Evolutionary conservation across 192 early-diverging fungal genomes (phyloP), one percentile per base, ranked within the genome.

Genomic region (Diversispora epigaea): DNA sequence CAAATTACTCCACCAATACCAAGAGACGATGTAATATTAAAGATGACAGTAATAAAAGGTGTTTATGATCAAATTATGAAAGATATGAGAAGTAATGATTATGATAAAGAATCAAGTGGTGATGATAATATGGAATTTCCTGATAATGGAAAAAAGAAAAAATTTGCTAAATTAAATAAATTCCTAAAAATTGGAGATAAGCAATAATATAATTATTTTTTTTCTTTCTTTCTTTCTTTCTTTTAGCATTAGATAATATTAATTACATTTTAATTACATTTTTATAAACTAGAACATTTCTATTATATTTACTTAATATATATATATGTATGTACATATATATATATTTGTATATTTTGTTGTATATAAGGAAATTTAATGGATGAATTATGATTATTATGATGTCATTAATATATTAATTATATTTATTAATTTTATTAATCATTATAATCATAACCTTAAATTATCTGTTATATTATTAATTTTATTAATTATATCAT

Each of bases 1-100:
- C 12, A 50, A 19, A 10, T 70, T 47, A n/a, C 40, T 70, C n/a
- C 69, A 45, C 14, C 76, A 74, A 4, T 66, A 64, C 25, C 77
- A 54, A 19, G 70, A 47, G 32, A 77, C 17, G 82, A 83, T 68
- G 77, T 77, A 14, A 76, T 80, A 43, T 60, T 83, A 22, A 83
- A 83, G 64, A 83, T 83, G 75, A 77, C 79, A 12, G 77, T 83
- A 4, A 17, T 83, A 44, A 83, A 83, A 72, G 79, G 82, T 0
- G 78, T 83, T 47, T 83, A 83, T 62, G 82, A 83, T 56, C 82
- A 83, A 56, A 80, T 83, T 8, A 68, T 83, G 47, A 79, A 77
- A 49, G 78, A 83, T 19, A 75, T 80, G 77, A 52, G 70, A 8
- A 58, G 1, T 72, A 21, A 45, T 22, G 70, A 72, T 22, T 60